Base-by-base conservation (phyloP, 1,139 yeast species). In the Arxiozyma slooffiae region DNA sequence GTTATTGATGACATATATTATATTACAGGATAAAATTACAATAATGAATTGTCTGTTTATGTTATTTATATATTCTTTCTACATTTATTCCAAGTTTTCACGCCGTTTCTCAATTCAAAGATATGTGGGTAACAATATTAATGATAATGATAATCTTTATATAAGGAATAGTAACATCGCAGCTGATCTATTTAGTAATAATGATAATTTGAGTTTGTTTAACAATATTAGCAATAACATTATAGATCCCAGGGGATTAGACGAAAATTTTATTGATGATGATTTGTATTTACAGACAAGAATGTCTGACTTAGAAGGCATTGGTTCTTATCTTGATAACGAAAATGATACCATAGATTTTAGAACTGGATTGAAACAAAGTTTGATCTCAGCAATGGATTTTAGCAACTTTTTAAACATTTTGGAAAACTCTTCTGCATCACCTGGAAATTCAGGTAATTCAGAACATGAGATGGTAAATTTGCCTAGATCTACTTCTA, bases 381-480 rank as follows among this genome's bases (percentile, higher is more conserved):
- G 60, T 48, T 39, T 65, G 7, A 55, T 65, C 9, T 56, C 67
- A 2, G 64, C 64, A 1, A 55, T 65, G 63, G 68, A 65, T 49
- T 60, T 57, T 46, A 60, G 55, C 45, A 57, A 53, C 42, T 48
- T 65, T 3, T 53, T 64, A 36, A 44, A 57, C 14, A 55, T 61
- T 57, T 47, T 65, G 44, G 66, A 63, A 48, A 49, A 53, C 20
- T 60, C 66, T 7, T 34, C 45, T 8, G 8, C 38, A 4, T 34
- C 45, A 7, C 30, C 45, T 3, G 22, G 23, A 17, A 38, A 41
- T 38, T 20, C 30, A 43, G 44, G 38, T 34, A 36, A 44, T 7
- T 7, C 30, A n/a, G 38, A 23, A 11, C 44, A 40, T 16, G 53
- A 52, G 37, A 38, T 47, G 41, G 20, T 39, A 1, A 42, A 34